Evolutionary conservation across 495 filamentous ascomycete genomes (phyloP).

Genomic region (Evernia prunastri): DNA sequence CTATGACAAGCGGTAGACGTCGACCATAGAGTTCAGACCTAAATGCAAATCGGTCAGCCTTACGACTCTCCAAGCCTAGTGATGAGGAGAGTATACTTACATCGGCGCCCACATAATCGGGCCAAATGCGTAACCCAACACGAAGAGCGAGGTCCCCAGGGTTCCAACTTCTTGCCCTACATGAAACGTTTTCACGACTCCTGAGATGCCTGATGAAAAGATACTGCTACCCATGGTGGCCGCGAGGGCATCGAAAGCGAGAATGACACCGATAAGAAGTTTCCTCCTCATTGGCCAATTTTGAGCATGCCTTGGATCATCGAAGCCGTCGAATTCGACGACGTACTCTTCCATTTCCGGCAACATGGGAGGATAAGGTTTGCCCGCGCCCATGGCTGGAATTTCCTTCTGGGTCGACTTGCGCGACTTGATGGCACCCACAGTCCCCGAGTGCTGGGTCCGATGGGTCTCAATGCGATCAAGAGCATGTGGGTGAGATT

Average conservation of each 20-base stretch:
- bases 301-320: constrained; percentile 47
- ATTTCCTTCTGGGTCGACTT: constrained; percentile 48
- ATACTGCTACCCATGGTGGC: constrained; percentile 47
- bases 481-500: constrained; percentile 55
- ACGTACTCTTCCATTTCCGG: constrained; percentile 76
- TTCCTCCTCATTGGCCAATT: constrained; percentile 46
- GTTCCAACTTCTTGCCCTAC: constrained; percentile 19
- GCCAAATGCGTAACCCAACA: constrained; percentile 36
- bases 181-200: constrained; percentile 33
- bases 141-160: constrained; percentile 50
- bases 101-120: constrained; percentile 36
- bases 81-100: constrained; percentile 7
- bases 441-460: constrained; percentile 69
- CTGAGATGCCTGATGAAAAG: constrained; percentile 44
- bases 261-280: constrained; percentile 32
- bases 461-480: constrained; percentile 68
- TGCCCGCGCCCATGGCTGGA: constrained; percentile 62
- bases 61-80: not conserved
- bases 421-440: constrained; percentile 52
- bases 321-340: constrained; percentile 65
- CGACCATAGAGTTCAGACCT: constrained; percentile 47
- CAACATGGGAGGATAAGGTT: constrained; percentile 69
- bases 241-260: constrained; percentile 44
- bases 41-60: not conserved
- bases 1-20: constrained; percentile 48